Evolutionary conservation across 192 early-diverging fungal species (phyloP).

Genomic region (Neocallimastix lanati): DNA sequence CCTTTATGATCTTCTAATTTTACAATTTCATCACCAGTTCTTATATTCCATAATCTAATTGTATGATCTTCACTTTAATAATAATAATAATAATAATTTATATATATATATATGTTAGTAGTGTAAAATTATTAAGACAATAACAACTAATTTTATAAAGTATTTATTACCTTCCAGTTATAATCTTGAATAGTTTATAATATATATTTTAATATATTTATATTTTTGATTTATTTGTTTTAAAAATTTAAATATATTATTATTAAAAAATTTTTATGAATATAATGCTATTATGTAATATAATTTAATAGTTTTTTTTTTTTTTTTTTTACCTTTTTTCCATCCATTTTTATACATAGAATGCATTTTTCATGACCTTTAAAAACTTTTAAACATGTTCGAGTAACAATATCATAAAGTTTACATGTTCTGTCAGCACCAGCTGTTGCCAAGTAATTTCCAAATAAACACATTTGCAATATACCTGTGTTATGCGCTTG

Average conservation of each 20-base stretch:
- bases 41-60: not conserved
- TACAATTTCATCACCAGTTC: not conserved
- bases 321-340: not conserved
- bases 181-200: not conserved
- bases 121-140: too few relatives aligned
- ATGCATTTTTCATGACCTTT: not conserved
- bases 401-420: not conserved
- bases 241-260: too few relatives aligned
- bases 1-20: not conserved
- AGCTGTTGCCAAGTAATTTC: not conserved
- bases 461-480: not conserved
- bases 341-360: not conserved
- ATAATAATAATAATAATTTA: too few relatives aligned
- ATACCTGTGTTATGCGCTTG: not conserved
- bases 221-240: too few relatives aligned
- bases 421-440: not conserved
- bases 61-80: not conserved
- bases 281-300: too few relatives aligned
- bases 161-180: not conserved
- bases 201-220: too few relatives aligned
- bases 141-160: too few relatives aligned
- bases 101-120: too few relatives aligned
- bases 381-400: not conserved
- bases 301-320: too few relatives aligned
- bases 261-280: too few relatives aligned